Percentiles rank a stretch among this genome's conserved stretches.
Conservation (phyloP, 2,329 filamentous ascomycete species). For the Penicillium sp. region DNA sequence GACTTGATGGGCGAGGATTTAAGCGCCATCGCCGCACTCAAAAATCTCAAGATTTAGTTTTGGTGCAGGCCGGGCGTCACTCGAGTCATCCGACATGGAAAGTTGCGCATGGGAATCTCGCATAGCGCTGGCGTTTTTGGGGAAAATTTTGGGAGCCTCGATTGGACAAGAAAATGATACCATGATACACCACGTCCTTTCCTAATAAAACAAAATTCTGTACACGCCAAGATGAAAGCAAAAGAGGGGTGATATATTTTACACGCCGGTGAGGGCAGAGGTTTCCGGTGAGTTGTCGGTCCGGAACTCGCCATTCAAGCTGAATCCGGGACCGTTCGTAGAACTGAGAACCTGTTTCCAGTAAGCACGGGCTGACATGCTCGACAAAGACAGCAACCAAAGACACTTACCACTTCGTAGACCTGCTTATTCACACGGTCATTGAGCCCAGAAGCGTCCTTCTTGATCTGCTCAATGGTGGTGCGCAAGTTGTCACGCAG, state of each 20-base stretch:
- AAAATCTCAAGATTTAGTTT: slow-evolving; percentile 35
- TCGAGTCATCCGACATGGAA: background rate
- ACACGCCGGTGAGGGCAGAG: slow-evolving; percentile 40
- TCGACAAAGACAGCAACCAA: background rate
- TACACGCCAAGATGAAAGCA: slow-evolving; percentile 28
- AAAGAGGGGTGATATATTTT: slow-evolving; percentile 42
- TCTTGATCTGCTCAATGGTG: slow-evolving; percentile 70
- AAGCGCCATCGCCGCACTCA: slow-evolving; percentile 55
- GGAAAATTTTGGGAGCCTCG: slow-evolving; percentile 15
- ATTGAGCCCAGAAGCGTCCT: slow-evolving; percentile 62
- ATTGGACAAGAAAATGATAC: slow-evolving; percentile 29
- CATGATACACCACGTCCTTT: slow-evolving; percentile 38
- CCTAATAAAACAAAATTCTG: slow-evolving; percentile 40
- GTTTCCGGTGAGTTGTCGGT: slow-evolving; percentile 54
- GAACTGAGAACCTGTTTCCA: slow-evolving; percentile 65
- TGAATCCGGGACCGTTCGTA: slow-evolving; percentile 80
- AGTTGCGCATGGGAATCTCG: slow-evolving; percentile 11
- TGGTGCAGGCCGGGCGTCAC: background rate
- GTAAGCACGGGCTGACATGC: background rate
- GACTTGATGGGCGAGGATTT: slow-evolving; percentile 54
- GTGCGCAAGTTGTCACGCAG: slow-evolving; percentile 76
- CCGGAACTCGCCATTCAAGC: slow-evolving; percentile 72
- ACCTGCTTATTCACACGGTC: slow-evolving; percentile 66
- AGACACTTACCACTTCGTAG: slow-evolving; percentile 55
- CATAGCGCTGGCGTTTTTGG: slow-evolving; percentile 44